Base-by-base conservation (phyloP, 148 eudicot genomes). In the Dysphania ambrosioides region DNA sequence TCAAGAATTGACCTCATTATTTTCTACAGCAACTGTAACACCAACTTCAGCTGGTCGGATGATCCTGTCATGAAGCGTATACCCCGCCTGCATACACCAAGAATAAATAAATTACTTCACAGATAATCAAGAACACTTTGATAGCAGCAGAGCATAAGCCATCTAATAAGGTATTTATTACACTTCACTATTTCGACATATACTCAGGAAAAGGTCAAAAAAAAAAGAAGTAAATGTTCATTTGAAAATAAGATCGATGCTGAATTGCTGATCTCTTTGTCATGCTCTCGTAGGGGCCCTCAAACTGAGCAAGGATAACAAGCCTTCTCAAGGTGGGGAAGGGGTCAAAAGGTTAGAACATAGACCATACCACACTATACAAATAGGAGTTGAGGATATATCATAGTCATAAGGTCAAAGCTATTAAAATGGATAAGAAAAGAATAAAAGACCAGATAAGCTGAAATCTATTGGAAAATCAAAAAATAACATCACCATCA, bases 41-140 rank as follows among this genome's bases (percentile, higher is more conserved):
- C 97, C 98, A 70, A 95, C 98, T 82, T 95, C 98, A 51, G 98
- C 97, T 32, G 98, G 98, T 73, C 98, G 84, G 69, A 95, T 81
- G 73, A 95, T 78, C 78, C 98, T 87, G 68, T 90, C 96, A 58
- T 95, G 89, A 70, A 95, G 82, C 66, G 70, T 75, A 79, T 88
- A 95, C 41, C 98, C 97, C 36, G 88, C 79, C 98, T 95, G 88
- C 88, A 74, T 49, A 72, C 2, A 34, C 2, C 53, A 26, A 55
- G 38, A 19, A 30, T 38, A 23, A 68, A 2, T 12, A 41, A 2
- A 24, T 72, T 44, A 73, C 35, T 27, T n/a, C 64, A 12, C 29
- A 38, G 68, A 23, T 6, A 36, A 15, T 47, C 21, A 16, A 35
- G 41, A 26, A n/a, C 53, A 29, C 18, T 16, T 75, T 51, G 8